Evolutionary conservation across 2,329 filamentous ascomycete genomes (phyloP), one percentile per base, ranked within the genome.

Genomic region (Pyrenophora tritici-repentis): DNA sequence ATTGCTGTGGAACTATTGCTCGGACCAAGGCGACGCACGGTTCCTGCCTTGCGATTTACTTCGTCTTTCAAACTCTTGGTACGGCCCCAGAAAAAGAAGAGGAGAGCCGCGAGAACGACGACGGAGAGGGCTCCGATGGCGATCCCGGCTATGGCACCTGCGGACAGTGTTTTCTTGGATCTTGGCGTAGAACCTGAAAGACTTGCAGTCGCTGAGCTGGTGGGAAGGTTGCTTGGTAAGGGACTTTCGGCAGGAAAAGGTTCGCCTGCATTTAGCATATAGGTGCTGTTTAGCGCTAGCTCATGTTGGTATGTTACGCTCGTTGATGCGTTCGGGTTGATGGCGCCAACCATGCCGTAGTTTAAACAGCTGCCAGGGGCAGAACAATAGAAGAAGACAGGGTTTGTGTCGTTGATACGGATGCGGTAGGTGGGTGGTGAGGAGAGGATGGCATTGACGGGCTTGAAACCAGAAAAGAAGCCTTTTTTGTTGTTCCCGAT

Each of bases 301-400:
- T 54, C 24, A 1, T 59, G 56, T 33, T 74, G 71, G 26, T 44
- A 46, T 5, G 53, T 44, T 32, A 73, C 55, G 5, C 53, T 59
- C 36, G 57, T 63, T 10, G 52, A 58, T 6, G 60, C 26, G 37
- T 68, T 70, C 8, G 86, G 81, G 64, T 92, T 93, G 59, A 92
- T 86, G 1, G 84, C 86, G 3, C 88, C 89, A 14, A 93, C 81
- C 89, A 93, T 93, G 32, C 83, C 81, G 43, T 85, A 82, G 2
- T 75, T 71, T 8, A 81, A 78, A 65, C 89, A 93, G 4, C 85
- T 87, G 1, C 78, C 81, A 0, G 83, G 80, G 0, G 87, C 86
- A 0, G 85, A 65, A 52, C 71, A 74, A 59, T 75, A 75, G 63
- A 72, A 75, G 51, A 69, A 74, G 1, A 74, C 64, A 2, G 73